Evolutionary conservation across 1,284 basidiomycete genomes (phyloP), one percentile per base, ranked within the genome.

Genomic region (Trichosporon asahii): DNA sequence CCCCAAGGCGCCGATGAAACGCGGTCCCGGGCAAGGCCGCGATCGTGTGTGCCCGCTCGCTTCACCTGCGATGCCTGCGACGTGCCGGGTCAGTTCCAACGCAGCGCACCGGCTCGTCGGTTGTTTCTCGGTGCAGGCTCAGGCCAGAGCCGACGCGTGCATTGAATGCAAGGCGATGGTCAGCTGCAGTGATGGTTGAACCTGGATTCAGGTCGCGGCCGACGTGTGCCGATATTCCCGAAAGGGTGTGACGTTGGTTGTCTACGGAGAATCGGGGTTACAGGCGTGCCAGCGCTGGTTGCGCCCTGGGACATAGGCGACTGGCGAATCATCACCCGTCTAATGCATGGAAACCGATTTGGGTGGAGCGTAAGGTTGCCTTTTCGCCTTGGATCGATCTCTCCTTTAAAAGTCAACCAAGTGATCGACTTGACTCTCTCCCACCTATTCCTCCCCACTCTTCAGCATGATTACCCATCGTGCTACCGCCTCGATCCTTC

Each of bases 401-500:
- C 49, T 57, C 63, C 67, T 64, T 64, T 67, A 64, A 53, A 68
- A 44, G 60, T 55, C 61, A 67, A 66, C 53, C 65, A 37, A 44
- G 37, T 53, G 61, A 55, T 44, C 67, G 66, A 66, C 67, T 68
- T 27, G 15, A 33, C 44, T 29, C 9, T 23, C 46, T 25, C 44
- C 15, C 65, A 68, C n/a, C 61, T 46, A 40, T 67, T 40, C 46
- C 68, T n/a, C 64, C 21, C 35, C 40, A 57, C 49, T 27, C 65
- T 31, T 14, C 71, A 72, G 27, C 71, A 82, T 80, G 79, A 73
- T 75, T 46, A 70, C 76, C 29, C 75, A 77, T 33, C 78, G 79
- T 46, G 68, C 78, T 44, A 61, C 74, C 64, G 66, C 72, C 29
- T 73, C 77, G 55, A 70, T 76, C 69, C 70, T 75, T 55, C 76